These are phyloP conservation scores for Termitomyces sp. DNA, from an alignment of 768 basidiomycete species.

Conservation along the genomic window DNA sequence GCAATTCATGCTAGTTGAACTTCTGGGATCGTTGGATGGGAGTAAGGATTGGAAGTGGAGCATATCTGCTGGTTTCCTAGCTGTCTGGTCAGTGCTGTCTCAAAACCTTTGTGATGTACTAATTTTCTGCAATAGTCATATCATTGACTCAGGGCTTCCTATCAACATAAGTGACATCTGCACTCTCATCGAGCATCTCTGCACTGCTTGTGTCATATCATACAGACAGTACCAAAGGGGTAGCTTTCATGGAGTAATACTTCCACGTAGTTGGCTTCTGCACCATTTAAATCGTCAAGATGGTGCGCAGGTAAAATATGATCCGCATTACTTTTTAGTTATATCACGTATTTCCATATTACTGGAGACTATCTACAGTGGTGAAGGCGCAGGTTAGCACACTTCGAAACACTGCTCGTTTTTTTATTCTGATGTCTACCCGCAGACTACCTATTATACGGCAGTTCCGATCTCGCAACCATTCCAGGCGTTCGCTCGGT, in stretches of 20 bases:
- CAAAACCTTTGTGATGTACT: neutral
- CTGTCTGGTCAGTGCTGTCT: constrained; percentile 32
- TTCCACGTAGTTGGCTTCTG: constrained; percentile 54
- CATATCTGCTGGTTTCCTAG: constrained; percentile 32
- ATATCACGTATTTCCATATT: constrained; percentile 18
- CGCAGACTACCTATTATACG: constrained; percentile 26
- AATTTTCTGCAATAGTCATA: constrained; percentile 30
- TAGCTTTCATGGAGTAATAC: constrained; percentile 39
- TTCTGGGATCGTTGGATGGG: constrained; percentile 23
- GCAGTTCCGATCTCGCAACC: constrained; percentile 15
- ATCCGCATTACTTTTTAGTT: constrained; percentile 4
- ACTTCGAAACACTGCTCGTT: neutral
- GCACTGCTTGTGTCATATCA: constrained; percentile 36
- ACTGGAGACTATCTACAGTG: constrained; percentile 25
- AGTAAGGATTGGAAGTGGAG: constrained; percentile 17
- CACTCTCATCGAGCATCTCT: constrained; percentile 46
- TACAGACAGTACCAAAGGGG: constrained; percentile 13
- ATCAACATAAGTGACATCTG: constrained; percentile 51
- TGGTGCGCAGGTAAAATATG: constrained; percentile 2
- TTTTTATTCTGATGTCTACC: neutral
- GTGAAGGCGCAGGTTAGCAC: constrained; percentile 20
- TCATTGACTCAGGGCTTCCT: constrained; percentile 30
- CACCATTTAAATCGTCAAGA: constrained; percentile 14
- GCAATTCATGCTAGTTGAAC: constrained; percentile 17
- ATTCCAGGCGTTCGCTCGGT: constrained; percentile 26